Base-by-base conservation (phyloP, 805 yeast species). In the Candida odintsovae region DNA sequence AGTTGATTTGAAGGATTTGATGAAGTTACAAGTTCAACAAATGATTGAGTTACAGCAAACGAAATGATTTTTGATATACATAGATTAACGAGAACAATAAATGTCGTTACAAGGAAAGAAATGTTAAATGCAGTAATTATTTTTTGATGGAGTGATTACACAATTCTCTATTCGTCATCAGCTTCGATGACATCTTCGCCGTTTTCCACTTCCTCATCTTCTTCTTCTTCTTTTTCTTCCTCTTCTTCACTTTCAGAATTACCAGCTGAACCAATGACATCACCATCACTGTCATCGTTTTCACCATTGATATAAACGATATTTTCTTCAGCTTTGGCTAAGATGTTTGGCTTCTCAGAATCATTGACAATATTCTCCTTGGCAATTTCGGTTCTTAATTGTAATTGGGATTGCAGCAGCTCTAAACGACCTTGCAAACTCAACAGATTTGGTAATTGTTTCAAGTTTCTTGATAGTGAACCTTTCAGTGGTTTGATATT, bases 371-470 rank as follows among this genome's bases (percentile, higher is more conserved):
- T 58, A 47, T 58, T 64, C 53, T 76, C 70, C 9, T 61, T 59
- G 11, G 69, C 61, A 57, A 76, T 67, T 39, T 76, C 82, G 35
- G 66, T 64, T 59, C 97, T 80, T 53, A 92, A 68, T 47, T 77
- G 75, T 11, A 88, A 73, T 66, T 92, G 98, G 3, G 89, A 77
- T 52, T 77, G 77, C 38, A 92, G 72, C 63, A 92, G 73, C 57
- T 83, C 86, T 41, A 92, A 70, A 52, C 94, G 78, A 41, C 99
- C 99, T 63, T 90, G 95, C 26, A 92, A 73, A 2, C 94, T 81
- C 22, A 90, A 67, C 43, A 92, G 70, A 36, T 78, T 75, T 9
- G 90, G 85, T 51, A 92, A 66, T 38, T 74, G 72, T 50, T 75
- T 75, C 63, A 77, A 71, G 28, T 77, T 83, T 46, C 77, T 69